Percentiles rank a stretch among this genome's conserved stretches.
Evolutionary conservation across 2,329 filamentous ascomycete species (phyloP).

Genomic region (Harringtonia lauricola): DNA sequence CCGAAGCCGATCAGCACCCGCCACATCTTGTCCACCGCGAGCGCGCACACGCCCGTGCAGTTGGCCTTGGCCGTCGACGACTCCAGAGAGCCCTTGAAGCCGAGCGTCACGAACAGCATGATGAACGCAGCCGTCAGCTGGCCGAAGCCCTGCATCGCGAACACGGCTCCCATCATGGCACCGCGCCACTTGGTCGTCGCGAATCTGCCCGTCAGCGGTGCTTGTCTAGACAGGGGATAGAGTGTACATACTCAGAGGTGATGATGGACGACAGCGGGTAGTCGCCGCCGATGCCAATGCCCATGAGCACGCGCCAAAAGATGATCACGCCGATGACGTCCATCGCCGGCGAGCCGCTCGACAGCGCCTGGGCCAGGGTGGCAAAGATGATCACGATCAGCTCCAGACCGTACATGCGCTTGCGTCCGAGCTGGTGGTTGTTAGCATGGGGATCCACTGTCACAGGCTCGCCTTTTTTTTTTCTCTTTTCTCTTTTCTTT

Average conservation of each 20-base stretch:
- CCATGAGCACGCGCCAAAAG: conserved; percentile 73
- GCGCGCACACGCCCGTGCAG: conserved; percentile 52
- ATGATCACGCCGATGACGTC: conserved; percentile 57
- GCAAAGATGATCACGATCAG: conserved; percentile 72
- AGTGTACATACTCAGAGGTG: conserved; percentile 50
- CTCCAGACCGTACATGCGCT: conserved; percentile 61
- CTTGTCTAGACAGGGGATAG: background rate
- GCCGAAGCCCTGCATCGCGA: conserved; percentile 79
- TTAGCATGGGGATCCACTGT: too few species aligned
- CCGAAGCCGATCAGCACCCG: conserved; percentile 70
- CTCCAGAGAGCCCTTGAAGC: conserved; percentile 55
- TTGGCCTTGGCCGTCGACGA: conserved; percentile 35
- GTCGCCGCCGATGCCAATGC: conserved; percentile 63
- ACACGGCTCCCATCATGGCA: conserved; percentile 79
- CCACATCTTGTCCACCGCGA: conserved; percentile 86
- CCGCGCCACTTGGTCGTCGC: conserved; percentile 77
- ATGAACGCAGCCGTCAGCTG: conserved; percentile 67
- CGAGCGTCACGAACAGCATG: conserved; percentile 62
- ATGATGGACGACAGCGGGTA: conserved; percentile 77
- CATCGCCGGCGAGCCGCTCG: conserved; percentile 51
- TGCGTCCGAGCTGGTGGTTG: conserved; percentile 21
- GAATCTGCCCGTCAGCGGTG: conserved; percentile 30
- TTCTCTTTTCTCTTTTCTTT: too few species aligned
- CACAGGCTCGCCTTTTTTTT: too few species aligned
- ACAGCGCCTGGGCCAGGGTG: conserved; percentile 60